Evolutionary conservation across 352 stramenopile species (phyloP).

Genomic region (Hyaloperonospora arabidopsidis): DNA sequence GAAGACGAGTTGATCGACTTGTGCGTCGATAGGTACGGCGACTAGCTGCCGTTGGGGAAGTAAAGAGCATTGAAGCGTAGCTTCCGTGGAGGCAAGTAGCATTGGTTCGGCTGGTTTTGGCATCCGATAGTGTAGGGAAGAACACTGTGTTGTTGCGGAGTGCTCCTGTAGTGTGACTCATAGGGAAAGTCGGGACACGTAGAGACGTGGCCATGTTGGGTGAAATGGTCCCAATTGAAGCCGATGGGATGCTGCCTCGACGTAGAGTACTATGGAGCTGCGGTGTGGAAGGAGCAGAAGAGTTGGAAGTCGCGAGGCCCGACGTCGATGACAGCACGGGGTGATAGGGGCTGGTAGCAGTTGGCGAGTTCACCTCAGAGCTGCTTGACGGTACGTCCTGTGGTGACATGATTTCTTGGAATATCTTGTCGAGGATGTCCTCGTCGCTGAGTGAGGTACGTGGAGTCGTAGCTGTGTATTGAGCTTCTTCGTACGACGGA

Average conservation of each 20-base stretch:
- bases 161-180: slow-evolving; percentile 6
- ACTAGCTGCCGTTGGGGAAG: slow-evolving; percentile 16
- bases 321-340: slow-evolving; percentile 14
- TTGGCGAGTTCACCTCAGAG: slow-evolving; percentile 3
- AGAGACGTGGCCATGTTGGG: slow-evolving; percentile 23
- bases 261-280: slow-evolving; percentile 23
- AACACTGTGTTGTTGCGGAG: slow-evolving; percentile 17
- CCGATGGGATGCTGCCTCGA: slow-evolving; percentile 19
- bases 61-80: slow-evolving; percentile 26
- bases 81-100: slow-evolving; percentile 3
- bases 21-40: slow-evolving; percentile 19
- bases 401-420: slow-evolving; percentile 31
- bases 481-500: slow-evolving; percentile 6
- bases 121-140: slow-evolving; percentile 21
- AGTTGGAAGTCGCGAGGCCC: slow-evolving; percentile 10
- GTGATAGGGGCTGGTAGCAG: slow-evolving; percentile 11
- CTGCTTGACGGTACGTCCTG: slow-evolving; percentile 8
- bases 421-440: slow-evolving; percentile 39
- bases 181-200: slow-evolving; percentile 17
- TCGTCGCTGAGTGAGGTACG: slow-evolving; percentile 25
- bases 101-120: slow-evolving; percentile 16
- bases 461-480: slow-evolving; percentile 9
- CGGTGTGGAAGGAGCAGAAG: slow-evolving; percentile 25
- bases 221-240: slow-evolving; percentile 25
- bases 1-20: slow-evolving; percentile 14